Base-by-base conservation (phyloP, 2,329 filamentous ascomycete genomes). In the Fusarium hainanense region DNA sequence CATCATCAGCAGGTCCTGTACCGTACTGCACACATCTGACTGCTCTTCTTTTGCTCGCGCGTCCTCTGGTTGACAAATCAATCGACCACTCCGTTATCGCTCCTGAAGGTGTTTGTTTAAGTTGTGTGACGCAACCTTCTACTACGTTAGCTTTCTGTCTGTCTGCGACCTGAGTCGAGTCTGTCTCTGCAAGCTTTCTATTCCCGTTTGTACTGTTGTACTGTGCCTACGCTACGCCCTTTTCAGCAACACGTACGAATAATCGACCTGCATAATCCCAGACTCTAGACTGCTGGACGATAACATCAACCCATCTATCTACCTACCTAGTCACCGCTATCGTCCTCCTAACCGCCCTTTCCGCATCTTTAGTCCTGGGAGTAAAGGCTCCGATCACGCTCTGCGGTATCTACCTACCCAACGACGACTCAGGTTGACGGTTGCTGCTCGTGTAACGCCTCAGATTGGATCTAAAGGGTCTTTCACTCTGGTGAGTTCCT, bases 221-320 rank as follows among this genome's bases (percentile, higher is more conserved):
- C 54, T 55, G 13, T 65, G 47, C 28, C 28, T 14, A 56, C 60
- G 20, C 62, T 66, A 50, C 63, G 56, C 63, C 59, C 58, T 54
- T 61, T 69, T 58, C 59, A 69, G 69, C 52, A 55, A 56, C 47
- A 61, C 43, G 43, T 72, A 69, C 68, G 67, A 70, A 70, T 64
- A 70, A 64, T 68, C 68, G 68, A 65, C 68, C 54, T 68, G 68
- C 68, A 70, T 70, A 60, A 70, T 70, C 70, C 71, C 73, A 71
- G 63, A 70, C 66, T 64, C 58, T 58, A 59, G 50, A 32, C 42
- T 47, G 21, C 37, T 47, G 23, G 32, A 57, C 54, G 68, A 74
- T 63, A 72, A 68, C 62, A 74, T 70, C 69, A 63, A 68, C 55
- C 67, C 54, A 55, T 62, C 60, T 52, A 55, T 62, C 60, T 52